Evolutionary conservation across 768 basidiomycete genomes (phyloP), one percentile per base, ranked within the genome.

Genomic region (Hygrocybe coccinea): DNA sequence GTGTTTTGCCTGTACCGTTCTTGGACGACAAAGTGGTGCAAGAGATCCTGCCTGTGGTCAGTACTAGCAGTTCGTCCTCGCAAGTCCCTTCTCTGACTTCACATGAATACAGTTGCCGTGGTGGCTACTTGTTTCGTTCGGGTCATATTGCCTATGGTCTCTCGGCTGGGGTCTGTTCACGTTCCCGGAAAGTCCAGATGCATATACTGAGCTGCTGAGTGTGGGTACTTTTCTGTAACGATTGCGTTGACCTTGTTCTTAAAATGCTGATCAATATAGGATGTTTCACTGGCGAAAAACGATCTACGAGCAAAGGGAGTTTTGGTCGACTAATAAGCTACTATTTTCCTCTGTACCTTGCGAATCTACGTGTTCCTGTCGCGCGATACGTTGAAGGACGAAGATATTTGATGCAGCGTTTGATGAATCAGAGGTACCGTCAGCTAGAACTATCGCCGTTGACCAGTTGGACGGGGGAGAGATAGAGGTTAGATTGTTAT

Each of bases 71-170:
- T 8, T 21, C 55, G 39, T 54, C 25, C 49, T 48, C 37, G 22
- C n/a, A n/a, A 17, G 19, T 37, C n/a, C n/a, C n/a, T n/a, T 52
- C 49, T 0, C 5, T 1, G 17, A 17, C 38, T 53, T 25, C 50
- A 25, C 15, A 21, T 11, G 22, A 22, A 46, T n/a, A 8, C 54
- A 90, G 89, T 68, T 91, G 29, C 89, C 89, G 2, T 92, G 86
- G 85, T 91, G 88, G 88, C 64, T 89, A 8, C 78, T 91, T 11
- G 84, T 91, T 2, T 74, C 85, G 1, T 89, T 89, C 59, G 90
- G 90, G 11, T 83, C 89, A 1, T 91, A 88, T 66, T 86, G 86
- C 15, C 78, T 91, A 10, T 83, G 82, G 72, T 86, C 84, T 9
- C 80, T 91, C 17, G 89, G 90, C 9, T 81, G 82, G 78, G 89